These are phyloP conservation scores for Fusarium fujikuroi DNA, from an alignment of 2,329 filamentous ascomycete species.

Conservation along the genomic window DNA sequence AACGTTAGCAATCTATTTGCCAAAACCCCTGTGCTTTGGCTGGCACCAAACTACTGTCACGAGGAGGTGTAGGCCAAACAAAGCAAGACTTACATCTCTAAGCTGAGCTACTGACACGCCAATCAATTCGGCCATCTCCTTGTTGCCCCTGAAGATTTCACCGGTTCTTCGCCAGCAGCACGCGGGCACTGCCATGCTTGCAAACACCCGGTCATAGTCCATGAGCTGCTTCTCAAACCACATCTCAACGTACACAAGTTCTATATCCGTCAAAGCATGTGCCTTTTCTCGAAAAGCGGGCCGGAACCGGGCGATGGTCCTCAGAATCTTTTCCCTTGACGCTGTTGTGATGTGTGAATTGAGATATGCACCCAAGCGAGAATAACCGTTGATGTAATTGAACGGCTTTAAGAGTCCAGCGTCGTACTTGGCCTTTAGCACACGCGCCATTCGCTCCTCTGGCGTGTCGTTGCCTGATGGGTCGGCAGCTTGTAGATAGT, in stretches of 20 bases:
- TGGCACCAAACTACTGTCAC: constrained; percentile 10
- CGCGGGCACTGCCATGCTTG: constrained; percentile 97
- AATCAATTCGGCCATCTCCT: constrained; percentile 98
- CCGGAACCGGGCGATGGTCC: constrained; percentile 90
- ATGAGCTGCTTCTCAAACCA: constrained; percentile 97
- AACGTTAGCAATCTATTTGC: constrained; percentile 27
- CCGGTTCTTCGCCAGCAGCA: constrained; percentile 97
- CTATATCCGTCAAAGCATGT: constrained; percentile 90
- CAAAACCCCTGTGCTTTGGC: not conserved
- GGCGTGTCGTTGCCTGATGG: constrained; percentile 86
- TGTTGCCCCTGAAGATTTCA: constrained; percentile 97
- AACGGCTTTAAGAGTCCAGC: constrained; percentile 95
- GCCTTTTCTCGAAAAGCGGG: constrained; percentile 97
- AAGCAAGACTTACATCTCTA: constrained; percentile 77
- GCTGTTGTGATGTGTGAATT: constrained; percentile 84
- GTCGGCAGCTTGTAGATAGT: constrained; percentile 96
- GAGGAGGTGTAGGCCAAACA: constrained; percentile 11
- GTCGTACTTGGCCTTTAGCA: constrained; percentile 95
- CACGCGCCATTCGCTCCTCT: constrained; percentile 93
- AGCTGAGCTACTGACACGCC: constrained; percentile 90
- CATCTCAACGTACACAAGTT: constrained; percentile 96
- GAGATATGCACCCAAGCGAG: constrained; percentile 89
- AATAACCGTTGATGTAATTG: constrained; percentile 98
- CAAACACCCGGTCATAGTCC: constrained; percentile 98
- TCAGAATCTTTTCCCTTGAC: constrained; percentile 89